Base-by-base conservation (phyloP, 2,329 filamentous ascomycete species). In the Malbranchea cinnamomea region DNA sequence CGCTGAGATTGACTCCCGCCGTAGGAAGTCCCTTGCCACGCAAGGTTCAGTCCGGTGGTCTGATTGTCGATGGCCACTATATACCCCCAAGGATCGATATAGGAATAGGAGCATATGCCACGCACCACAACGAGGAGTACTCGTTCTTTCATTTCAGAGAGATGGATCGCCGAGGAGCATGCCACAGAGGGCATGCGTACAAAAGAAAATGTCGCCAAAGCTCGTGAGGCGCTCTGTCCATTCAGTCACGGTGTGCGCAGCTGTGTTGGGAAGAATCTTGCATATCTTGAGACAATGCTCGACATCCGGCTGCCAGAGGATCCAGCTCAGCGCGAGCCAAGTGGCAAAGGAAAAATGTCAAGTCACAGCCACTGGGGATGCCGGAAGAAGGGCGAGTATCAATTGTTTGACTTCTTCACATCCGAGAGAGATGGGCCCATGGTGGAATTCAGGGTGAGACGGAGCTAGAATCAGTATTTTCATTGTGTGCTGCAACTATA, bases 211-310 rank as follows among this genome's bases (percentile, higher is more conserved):
- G 56, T 70, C 2, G 56, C 61, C 2, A 46, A 58, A 4, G 75
- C 78, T 8, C 30, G 38, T 6, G 30, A 32, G 4, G 38, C 38
- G 6, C 39, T 41, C 25, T 37, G 30, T 14, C 23, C 38, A 5
- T 60, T 60, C 29, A 54, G 50, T 23, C 51, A 58, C 21, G 57
- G 57, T 1, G 52, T 52, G 2, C 47, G 56, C 2, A 54, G 55
- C 1, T 60, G 57, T 30, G 51, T 57, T 34, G 57, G 56, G 4
- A 60, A 59, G 41, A 49, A 49, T 21, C 49, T 60, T 49, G 57
- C 57, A 2, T 48, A 57, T 28, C 52, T 57, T 45, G 56, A 60
- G 36, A 49, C 59, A 44, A 44, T 45, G n/a, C 32, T 56, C 28
- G 56, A 59, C 32, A 47, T 58, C n/a, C 30, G 34, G 2, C 13